Percentiles rank a stretch among this genome's conserved stretches.
phyloP scores from a whole-genome alignment of 768 basidiomycete species.

The Leccinum subtestaceum region DNA sequence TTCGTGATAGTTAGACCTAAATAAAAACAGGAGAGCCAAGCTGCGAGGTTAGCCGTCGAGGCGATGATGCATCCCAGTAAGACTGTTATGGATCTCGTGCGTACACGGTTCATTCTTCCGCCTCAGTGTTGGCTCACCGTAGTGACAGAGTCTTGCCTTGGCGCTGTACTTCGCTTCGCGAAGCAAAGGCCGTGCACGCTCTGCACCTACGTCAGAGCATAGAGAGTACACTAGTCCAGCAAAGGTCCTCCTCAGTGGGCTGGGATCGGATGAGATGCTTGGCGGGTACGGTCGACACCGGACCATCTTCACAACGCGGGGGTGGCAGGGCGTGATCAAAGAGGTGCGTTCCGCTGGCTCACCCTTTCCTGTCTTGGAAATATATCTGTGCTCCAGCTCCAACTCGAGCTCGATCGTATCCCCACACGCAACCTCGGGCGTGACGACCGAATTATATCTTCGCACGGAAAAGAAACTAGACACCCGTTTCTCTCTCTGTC shows the following conservation, averaged over 20 bases:
- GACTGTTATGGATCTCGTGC: slow-evolving; percentile 90
- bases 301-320: slow-evolving; percentile 59
- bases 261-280: slow-evolving; percentile 93
- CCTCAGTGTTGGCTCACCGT: slow-evolving; percentile 1
- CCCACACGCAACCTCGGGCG: slow-evolving; percentile 88
- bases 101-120: slow-evolving; percentile 20
- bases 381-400: slow-evolving; percentile 52
- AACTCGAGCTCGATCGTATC: slow-evolving; percentile 84
- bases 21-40: slow-evolving; percentile 59
- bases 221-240: slow-evolving; percentile 68
- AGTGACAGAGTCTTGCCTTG: slow-evolving; percentile 75
- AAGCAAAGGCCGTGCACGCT: slow-evolving; percentile 61
- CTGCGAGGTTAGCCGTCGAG: slow-evolving; percentile 53
- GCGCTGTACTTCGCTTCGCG: slow-evolving; percentile 93
- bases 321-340: slow-evolving; percentile 75
- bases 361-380: background rate
- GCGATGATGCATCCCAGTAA: slow-evolving; percentile 73
- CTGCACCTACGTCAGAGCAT: slow-evolving; percentile 30
- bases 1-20: background rate
- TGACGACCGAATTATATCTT: slow-evolving; percentile 92
- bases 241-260: slow-evolving; percentile 80
- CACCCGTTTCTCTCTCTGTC: slow-evolving; percentile 87
- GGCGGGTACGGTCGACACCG: slow-evolving; percentile 93
- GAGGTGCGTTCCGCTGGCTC: slow-evolving; percentile 51
- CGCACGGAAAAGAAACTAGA: slow-evolving; percentile 87